Evolutionary conservation across 2,329 filamentous ascomycete species (phyloP), one percentile per base, ranked within the genome.

Genomic region (Cordyceps militaris): DNA sequence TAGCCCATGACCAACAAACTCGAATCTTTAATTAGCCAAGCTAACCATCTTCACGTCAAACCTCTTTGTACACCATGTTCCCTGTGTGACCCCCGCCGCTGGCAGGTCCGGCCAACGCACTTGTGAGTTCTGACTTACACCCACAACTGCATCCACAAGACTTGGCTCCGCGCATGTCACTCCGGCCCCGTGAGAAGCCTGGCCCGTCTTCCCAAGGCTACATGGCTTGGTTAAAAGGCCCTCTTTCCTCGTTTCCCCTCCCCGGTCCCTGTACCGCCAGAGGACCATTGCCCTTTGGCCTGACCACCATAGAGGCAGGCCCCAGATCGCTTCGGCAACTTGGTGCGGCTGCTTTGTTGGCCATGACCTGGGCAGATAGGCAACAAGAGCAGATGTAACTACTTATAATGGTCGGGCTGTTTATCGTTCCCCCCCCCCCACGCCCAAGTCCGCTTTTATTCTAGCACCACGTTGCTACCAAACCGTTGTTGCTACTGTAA

Each of bases 101-200:
- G 28, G 32, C 32, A 52, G 28, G 40, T 21, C 7, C 48, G 24
- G 48, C 40, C 47, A 46, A 47, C 38, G 21, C 23, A n/a, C n/a
- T n/a, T 36, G 32, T 36, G 14, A 52, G 34, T 52, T 34, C 8
- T 23, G 40, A 58, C 56, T 58, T 58, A 58, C 56, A 58, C 40
- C 56, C 56, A 44, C 47, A 44, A 2, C 26, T 1, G 40, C 40
- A 52, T 40, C 56, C 56, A 58, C 56, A 52, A 10, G 8, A 47
- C 47, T 10, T 51, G 47, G 44, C 9, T 51, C 46, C 47, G 46
- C 38, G 56, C 48, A 58, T 58, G 56, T 58, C 56, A 58, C 56
- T 47, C 10, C 56, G 30, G 48, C 46, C 56, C 48, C 56, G 56
- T 58, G 56, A 52, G 56, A 51, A 51, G 56, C 28, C 56, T 52